Conservation (phyloP, 495 filamentous ascomycete species). For the Penicillium herquei region DNA sequence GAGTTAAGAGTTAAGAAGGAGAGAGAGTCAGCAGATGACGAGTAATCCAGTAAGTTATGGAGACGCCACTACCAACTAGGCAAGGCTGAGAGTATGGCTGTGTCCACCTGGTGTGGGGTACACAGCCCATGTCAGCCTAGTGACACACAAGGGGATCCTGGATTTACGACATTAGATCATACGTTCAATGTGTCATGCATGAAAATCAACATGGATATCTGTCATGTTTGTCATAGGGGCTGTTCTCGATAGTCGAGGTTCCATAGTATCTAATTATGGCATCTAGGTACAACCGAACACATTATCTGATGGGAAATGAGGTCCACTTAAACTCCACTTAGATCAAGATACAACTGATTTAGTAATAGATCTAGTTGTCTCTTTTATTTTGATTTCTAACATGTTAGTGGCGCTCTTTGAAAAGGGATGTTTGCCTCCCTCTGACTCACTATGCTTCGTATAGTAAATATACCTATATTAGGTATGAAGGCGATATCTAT, state of each 20-base stretch:
- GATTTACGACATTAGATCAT: not conserved
- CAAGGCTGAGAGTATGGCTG: constrained; percentile 4
- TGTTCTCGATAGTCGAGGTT: not conserved
- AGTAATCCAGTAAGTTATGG: constrained; percentile 2
- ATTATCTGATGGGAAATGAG: no score
- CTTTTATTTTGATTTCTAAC: no score
- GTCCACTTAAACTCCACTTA: no score
- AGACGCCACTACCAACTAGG: constrained; percentile 13
- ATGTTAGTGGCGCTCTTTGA: no score
- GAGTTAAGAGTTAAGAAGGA: constrained; percentile 1
- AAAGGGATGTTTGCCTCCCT: no score
- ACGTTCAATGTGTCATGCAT: not conserved
- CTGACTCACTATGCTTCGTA: no score
- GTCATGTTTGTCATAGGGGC: not conserved
- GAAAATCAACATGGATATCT: not conserved
- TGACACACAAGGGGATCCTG: not conserved
- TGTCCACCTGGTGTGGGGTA: constrained; percentile 4
- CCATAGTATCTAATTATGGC: no score
- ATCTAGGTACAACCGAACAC: no score
- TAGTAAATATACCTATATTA: no score
- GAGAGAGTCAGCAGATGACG: constrained; percentile 15
- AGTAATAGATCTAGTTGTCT: no score
- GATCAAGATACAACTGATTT: no score
- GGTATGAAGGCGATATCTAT: no score
- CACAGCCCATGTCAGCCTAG: not conserved